Percentiles rank a stretch among this genome's conserved stretches.
phyloP scores from a whole-genome alignment of 176 grass and related monocot species.

The Eremochloa ophiuroides region DNA sequence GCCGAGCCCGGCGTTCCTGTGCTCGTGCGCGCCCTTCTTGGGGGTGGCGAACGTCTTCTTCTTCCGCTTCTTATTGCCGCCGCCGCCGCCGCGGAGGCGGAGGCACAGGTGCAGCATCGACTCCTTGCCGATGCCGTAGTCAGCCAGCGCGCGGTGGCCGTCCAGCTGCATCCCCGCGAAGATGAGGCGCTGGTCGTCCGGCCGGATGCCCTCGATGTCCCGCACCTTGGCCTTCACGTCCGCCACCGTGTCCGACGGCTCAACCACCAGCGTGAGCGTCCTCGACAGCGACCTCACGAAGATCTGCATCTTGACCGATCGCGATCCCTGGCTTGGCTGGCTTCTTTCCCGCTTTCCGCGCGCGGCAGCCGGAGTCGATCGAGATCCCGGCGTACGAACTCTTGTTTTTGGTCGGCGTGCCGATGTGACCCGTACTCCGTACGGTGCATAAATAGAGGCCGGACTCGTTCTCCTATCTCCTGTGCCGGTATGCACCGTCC shows the following conservation, averaged over 20 bases:
- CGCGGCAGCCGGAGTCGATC: not conserved
- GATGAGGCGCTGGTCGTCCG: conserved; percentile 74
- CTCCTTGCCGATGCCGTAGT: conserved; percentile 67
- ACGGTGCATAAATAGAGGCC: not conserved
- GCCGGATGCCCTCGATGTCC: conserved; percentile 66
- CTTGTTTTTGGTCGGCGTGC: too few species aligned
- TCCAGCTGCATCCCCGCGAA: conserved; percentile 56
- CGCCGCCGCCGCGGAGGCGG: conserved; percentile 42
- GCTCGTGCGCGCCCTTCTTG: conserved; percentile 44
- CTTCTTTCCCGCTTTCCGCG: not conserved
- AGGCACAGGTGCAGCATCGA: conserved; percentile 50
- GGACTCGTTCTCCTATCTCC: not conserved
- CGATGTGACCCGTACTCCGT: not conserved
- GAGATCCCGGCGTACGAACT: not conserved
- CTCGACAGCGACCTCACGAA: conserved; percentile 2
- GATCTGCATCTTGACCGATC: conserved; percentile 8
- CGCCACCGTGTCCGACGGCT: conserved; percentile 3
- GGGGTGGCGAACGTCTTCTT: conserved; percentile 48
- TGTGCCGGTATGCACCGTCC: not conserved
- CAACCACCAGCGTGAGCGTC: conserved; percentile 4
- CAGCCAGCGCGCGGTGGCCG: conserved; percentile 46
- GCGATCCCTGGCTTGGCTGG: not conserved
- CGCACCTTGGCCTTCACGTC: conserved; percentile 68
- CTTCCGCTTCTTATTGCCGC: conserved; percentile 38
- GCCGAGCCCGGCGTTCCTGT: conserved; percentile 19